These are phyloP conservation scores for Trypanosomatidae sp. DNA, from an alignment of 208 protist genomes.

Conservation along the genomic window DNA sequence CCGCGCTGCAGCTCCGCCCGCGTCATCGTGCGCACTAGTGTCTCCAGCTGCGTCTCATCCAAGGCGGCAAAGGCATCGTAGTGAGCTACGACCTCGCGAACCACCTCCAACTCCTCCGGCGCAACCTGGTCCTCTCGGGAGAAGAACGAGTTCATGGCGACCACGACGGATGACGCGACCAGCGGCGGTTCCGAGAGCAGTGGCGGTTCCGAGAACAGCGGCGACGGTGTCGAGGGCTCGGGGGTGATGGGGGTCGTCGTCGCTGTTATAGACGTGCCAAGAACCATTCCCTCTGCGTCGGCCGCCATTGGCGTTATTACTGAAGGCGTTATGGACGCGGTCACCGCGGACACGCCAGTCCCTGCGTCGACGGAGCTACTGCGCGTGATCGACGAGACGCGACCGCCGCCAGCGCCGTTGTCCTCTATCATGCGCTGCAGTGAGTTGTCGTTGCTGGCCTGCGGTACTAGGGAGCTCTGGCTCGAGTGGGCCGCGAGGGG, in stretches of 20 bases:
- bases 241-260: constrained; percentile 1
- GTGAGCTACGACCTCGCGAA: constrained; percentile 46
- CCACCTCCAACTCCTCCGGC: constrained; percentile 45
- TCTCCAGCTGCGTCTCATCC: constrained; percentile 64
- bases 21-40: constrained; percentile 53
- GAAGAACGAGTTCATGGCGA: constrained; percentile 32
- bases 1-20: constrained; percentile 34
- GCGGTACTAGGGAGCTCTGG: background rate
- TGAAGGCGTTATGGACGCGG: background rate
- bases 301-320: background rate
- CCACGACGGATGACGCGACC: constrained; percentile 25
- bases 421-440: background rate
- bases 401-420: background rate
- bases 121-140: constrained; percentile 21
- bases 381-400: background rate
- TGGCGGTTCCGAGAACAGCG: constrained; percentile 12
- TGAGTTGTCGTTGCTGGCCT: background rate
- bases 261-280: background rate
- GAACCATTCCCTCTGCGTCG: background rate
- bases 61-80: constrained; percentile 64
- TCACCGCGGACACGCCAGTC: background rate
- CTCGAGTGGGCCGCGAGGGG: background rate
- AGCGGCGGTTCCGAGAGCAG: constrained; percentile 11
- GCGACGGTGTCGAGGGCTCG: constrained; percentile 3
- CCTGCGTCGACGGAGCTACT: background rate